These are phyloP conservation scores for Cladorrhinum samala DNA, from an alignment of 495 filamentous ascomycete genomes.

Conservation along the genomic window DNA sequence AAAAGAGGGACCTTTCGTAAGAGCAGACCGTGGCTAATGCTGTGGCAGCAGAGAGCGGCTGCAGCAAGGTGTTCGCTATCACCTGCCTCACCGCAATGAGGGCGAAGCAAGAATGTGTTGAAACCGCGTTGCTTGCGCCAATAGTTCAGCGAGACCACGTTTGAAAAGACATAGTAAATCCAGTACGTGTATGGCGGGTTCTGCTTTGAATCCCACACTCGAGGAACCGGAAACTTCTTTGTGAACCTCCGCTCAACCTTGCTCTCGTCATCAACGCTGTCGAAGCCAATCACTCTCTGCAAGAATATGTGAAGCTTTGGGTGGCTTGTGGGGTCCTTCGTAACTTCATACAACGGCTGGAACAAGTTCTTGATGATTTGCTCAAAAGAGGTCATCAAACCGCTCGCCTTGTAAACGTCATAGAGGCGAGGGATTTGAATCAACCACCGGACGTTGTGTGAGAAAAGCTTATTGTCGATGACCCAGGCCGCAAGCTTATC, in stretches of 20 bases:
- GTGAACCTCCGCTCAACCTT: conserved; percentile 88
- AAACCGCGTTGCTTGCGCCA: conserved; percentile 89
- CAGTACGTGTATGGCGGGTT: conserved; percentile 99
- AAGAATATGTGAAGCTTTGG: conserved; percentile 92
- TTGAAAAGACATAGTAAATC: conserved; percentile 95
- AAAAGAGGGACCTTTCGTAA: conserved; percentile 89
- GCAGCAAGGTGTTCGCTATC: conserved; percentile 94
- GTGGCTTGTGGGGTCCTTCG: conserved; percentile 76
- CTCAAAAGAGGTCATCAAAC: conserved; percentile 81
- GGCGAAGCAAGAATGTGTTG: conserved; percentile 89
- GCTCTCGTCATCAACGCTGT: conserved; percentile 97
- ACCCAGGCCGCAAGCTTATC: conserved; percentile 98
- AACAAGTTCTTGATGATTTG: conserved; percentile 90
- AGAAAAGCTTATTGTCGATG: conserved; percentile 97
- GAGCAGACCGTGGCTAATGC: conserved; percentile 91
- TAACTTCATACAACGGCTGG: conserved; percentile 90
- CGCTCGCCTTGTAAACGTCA: conserved; percentile 87
- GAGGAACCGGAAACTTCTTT: conserved; percentile 87
- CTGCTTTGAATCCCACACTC: conserved; percentile 80
- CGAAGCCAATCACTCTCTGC: conserved; percentile 91
- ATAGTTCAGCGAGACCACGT: conserved; percentile 85
- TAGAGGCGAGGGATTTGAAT: conserved; percentile 93
- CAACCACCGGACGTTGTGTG: conserved; percentile 95
- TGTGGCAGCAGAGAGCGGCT: conserved; percentile 89
- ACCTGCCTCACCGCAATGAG: conserved; percentile 94